A percentile compares a stretch with the other conserved stretches of the same genome.
phyloP scores from a whole-genome alignment of 2,329 filamentous ascomycete species.

The Clonostachys solani region DNA sequence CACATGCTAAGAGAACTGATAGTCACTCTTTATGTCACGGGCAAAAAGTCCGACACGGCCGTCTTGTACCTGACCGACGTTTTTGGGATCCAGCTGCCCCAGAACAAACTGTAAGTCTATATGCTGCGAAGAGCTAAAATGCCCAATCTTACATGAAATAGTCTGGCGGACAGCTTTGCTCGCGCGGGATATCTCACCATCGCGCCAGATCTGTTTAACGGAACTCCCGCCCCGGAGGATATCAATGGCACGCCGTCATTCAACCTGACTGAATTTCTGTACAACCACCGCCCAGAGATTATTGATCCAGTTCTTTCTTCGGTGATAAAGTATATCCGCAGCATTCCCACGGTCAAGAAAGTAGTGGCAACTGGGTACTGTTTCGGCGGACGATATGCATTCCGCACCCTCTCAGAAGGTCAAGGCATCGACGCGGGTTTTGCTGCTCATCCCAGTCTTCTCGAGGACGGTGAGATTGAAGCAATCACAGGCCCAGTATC shows the following conservation, averaged over 20 bases:
- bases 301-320: conserved; percentile 12
- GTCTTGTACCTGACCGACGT: conserved; percentile 8
- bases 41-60: conserved; percentile 3
- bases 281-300: conserved; percentile 8
- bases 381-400: conserved; percentile 53
- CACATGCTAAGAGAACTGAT: neutral
- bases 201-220: conserved; percentile 16
- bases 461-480: conserved; percentile 49
- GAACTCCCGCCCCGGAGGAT: conserved; percentile 10
- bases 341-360: conserved; percentile 33
- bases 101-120: conserved; percentile 5
- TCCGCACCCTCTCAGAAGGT: conserved; percentile 49
- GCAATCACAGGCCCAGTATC: conserved; percentile 45
- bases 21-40: conserved; percentile 7
- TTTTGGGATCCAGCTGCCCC: conserved; percentile 13
- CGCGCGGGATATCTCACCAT: conserved; percentile 17
- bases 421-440: conserved; percentile 21
- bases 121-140: neutral
- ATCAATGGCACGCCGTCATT: conserved; percentile 8
- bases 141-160: conserved; percentile 2
- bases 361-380: conserved; percentile 56
- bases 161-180: conserved; percentile 16
- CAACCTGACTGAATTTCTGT: conserved; percentile 13
- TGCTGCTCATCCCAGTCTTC: conserved; percentile 56
- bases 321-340: conserved; percentile 23